Base-by-base conservation (phyloP, 2,329 filamentous ascomycete genomes). In the Phoma sp. region DNA sequence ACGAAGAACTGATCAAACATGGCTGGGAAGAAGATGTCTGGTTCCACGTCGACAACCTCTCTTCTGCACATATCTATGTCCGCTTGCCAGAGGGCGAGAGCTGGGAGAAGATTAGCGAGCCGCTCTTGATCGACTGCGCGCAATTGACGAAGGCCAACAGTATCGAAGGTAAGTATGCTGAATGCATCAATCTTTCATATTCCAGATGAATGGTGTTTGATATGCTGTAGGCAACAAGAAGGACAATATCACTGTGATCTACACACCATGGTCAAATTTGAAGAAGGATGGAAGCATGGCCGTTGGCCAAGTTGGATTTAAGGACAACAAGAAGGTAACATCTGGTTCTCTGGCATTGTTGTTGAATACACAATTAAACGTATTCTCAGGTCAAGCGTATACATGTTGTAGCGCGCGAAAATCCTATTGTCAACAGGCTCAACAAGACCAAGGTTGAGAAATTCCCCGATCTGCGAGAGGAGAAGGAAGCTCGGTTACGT, bases 1-100 rank as follows among this genome's bases (percentile, higher is more conserved):
- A 98, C 79, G 95, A 99, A 83, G 92, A 96, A 65, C 78, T 99
- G 66, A 98, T 99, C 75, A 91, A 93, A 69, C 89, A 90, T 75
- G 95, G 95, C 61, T 91, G 92, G 84, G 92, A 97, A 44, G 89
- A 96, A 74, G 95, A 99, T 80, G 87, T 99, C 69, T 99, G 95
- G 95, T 99, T 99, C 72, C 95, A 99, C 81, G 95, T 89, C 66
- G 95, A 99, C 81, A 99, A 99, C 74, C 84, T 99, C 30, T 97
- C 93, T 37, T 96, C 90, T 66, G 95, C 95, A 2, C 95, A 99
- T 77, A 91, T 99, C 67, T 99, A 99, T 77, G 85, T 99, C 30
- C 89, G 95, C 30, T 83, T 98, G 64, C 82, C 80, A 13, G 87
- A 93, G 38, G 89, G 86, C 53, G 86, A 95, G 63, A 81, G 84